Evolutionary conservation across 2,329 filamentous ascomycete species (phyloP), one percentile per base, ranked within the genome.

Genomic region (Diaporthe aspalathi): DNA sequence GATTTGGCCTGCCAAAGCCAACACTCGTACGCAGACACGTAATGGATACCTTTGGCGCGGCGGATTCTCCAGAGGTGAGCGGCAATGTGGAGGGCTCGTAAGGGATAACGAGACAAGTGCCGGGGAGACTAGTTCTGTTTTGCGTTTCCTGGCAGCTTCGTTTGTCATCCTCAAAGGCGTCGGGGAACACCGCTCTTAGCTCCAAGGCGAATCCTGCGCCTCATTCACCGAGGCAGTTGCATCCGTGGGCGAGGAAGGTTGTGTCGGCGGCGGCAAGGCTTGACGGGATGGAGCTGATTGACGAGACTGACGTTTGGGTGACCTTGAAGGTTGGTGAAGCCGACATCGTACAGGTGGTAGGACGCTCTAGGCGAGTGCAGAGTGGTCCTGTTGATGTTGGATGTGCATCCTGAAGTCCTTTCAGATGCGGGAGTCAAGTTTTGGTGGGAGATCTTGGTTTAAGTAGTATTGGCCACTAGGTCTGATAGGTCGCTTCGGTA

Each of bases 191-290:
- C 1, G 35, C n/a, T 0, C 73, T 74, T 0, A 80, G 74, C 53
- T 79, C 77, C 20, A 74, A 71, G 7, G 78, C 77, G 47, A 80
- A 74, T 20, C 79, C 78, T 1, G 75, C 72, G 38, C 77, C 79
- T 78, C 79, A 81, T 47, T 74, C 70, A 1, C 73, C 79, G 53
- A 80, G 74, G 71, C 78, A 80, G 43, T 80, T 79, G 38, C 78
- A 79, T 1, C 77, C 77, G 45, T 80, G 79, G 9, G 79, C 75
- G 62, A 80, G 74, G 56, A 78, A 76, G 2, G 49, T 54, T 20
- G 35, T 54, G 49, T 1, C 54, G 35, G 63, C 49, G 5, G 53
- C 27, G 35, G 52, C 35, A 5, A 49, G 17, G 17, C 17, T 45
- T 8, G 49, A 45, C 12, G 63, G 49, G 20, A 67, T 54, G 49